Conservation (phyloP, 495 filamentous ascomycete genomes). For the Penicillium roqueforti region DNA sequence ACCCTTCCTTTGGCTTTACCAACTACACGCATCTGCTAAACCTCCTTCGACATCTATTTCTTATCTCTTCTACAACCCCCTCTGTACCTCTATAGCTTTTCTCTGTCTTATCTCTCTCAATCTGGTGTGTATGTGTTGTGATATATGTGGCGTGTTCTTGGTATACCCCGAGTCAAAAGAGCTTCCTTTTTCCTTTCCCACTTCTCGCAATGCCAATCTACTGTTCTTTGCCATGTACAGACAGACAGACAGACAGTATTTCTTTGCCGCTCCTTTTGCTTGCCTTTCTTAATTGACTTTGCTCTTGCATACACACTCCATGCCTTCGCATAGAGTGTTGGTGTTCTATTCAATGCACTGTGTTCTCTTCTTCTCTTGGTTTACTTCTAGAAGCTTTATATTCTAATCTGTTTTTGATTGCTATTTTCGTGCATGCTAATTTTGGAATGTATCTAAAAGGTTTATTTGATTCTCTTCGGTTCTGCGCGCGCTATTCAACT, state of each 20-base stretch:
- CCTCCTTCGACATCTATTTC: conserved; percentile 7
- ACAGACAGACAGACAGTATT: conserved; percentile 13
- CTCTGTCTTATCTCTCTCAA: conserved; percentile 1
- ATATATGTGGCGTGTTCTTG: conserved; percentile 33
- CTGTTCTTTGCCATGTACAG: conserved; percentile 17
- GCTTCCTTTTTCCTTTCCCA: conserved; percentile 8
- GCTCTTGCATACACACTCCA: conserved; percentile 1
- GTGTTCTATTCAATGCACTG: conserved; percentile 1
- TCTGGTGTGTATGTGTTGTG: conserved; percentile 16
- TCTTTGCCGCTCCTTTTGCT: background rate
- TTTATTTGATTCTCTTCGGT: background rate
- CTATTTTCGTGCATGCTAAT: background rate
- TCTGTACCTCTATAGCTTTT: background rate
- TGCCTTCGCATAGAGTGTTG: background rate
- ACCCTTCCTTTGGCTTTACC: conserved; percentile 10
- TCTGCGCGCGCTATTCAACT: too few species aligned
- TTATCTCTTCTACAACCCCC: conserved; percentile 4
- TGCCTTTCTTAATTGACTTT: conserved; percentile 7
- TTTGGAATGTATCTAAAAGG: background rate
- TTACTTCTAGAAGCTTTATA: background rate
- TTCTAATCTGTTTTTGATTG: background rate
- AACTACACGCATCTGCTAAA: background rate
- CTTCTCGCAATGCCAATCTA: background rate
- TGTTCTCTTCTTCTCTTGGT: background rate
- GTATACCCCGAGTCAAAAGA: conserved; percentile 31